Percentiles rank a stretch among this genome's conserved stretches.
phyloP scores from a whole-genome alignment of 768 basidiomycete species.

The Termitomyces titanicus region DNA sequence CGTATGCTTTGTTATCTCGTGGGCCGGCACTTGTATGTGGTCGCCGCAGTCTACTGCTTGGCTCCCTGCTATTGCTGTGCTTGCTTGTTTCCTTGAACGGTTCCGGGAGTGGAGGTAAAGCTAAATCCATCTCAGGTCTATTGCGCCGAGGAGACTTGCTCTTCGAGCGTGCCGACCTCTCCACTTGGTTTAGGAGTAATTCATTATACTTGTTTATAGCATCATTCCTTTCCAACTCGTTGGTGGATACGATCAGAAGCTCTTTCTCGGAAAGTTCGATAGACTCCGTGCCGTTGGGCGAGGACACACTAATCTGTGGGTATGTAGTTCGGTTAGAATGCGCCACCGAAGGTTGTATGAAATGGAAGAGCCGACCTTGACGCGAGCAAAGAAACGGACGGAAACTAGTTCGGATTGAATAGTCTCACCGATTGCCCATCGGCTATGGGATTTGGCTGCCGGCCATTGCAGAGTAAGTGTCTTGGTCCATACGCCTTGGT shows the following conservation, averaged over 20 bases:
- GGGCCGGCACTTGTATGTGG: constrained; percentile 78
- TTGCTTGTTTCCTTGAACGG: constrained; percentile 20
- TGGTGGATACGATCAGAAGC: constrained; percentile 63
- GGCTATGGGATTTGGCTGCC: constrained; percentile 57
- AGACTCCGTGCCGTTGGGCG: constrained; percentile 59
- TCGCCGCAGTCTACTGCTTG: constrained; percentile 32
- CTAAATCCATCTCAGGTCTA: constrained; percentile 30
- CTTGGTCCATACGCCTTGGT: constrained; percentile 57
- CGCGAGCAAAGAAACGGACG: constrained; percentile 66
- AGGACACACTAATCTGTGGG: constrained; percentile 42
- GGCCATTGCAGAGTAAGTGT: constrained; percentile 74
- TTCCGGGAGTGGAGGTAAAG: constrained; percentile 36
- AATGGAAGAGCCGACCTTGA: constrained; percentile 47
- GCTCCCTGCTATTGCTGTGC: constrained; percentile 2
- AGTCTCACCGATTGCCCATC: constrained; percentile 81
- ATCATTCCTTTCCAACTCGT: constrained; percentile 62
- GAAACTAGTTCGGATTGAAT: constrained; percentile 60
- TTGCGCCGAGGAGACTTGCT: constrained; percentile 54
- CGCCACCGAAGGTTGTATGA: constrained; percentile 10
- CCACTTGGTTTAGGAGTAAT: constrained; percentile 22
- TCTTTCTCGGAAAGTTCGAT: constrained; percentile 70
- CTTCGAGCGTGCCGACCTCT: constrained; percentile 38
- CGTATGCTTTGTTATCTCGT: constrained; percentile 48
- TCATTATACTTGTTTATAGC: constrained; percentile 61
- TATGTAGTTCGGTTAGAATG: constrained; percentile 14